A percentile compares a stretch with the other conserved stretches of the same genome.
These are phyloP conservation scores for Hemisphaericaspora nanyangensis DNA, from an alignment of 805 yeast genomes.

Conservation along the genomic window DNA sequence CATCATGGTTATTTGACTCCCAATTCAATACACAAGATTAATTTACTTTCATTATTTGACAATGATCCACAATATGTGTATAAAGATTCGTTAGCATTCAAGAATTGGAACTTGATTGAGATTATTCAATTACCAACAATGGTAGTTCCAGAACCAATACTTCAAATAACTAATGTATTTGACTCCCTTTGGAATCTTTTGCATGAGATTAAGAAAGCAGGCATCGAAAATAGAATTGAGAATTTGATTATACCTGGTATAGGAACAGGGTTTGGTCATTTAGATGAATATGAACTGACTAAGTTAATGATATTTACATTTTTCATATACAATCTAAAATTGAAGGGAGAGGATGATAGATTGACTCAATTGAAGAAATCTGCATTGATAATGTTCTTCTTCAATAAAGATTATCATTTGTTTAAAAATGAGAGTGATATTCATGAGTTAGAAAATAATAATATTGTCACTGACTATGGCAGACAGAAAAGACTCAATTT, in stretches of 20 bases:
- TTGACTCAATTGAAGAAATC: slow-evolving; percentile 13
- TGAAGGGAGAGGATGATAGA: slow-evolving; percentile 1
- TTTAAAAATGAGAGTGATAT: slow-evolving; percentile 12
- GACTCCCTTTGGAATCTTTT: slow-evolving; percentile 21
- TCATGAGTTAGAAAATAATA: slow-evolving; percentile 6
- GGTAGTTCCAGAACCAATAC: slow-evolving; percentile 19
- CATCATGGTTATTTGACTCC: slow-evolving; percentile 18
- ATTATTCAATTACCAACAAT: slow-evolving; percentile 19
- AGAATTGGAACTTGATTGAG: slow-evolving; percentile 9
- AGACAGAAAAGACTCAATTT: neutral
- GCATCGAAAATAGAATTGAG: neutral
- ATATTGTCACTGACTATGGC: slow-evolving; percentile 10
- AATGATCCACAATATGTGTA: slow-evolving; percentile 2
- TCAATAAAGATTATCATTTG: slow-evolving; percentile 14
- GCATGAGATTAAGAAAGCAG: neutral
- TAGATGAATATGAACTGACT: slow-evolving; percentile 14
- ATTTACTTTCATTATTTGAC: slow-evolving; percentile 8
- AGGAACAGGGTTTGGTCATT: slow-evolving; percentile 24
- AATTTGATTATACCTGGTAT: slow-evolving; percentile 23
- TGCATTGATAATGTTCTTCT: slow-evolving; percentile 15
- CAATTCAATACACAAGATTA: slow-evolving; percentile 11
- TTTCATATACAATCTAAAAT: slow-evolving; percentile 12
- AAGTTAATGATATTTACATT: slow-evolving; percentile 19
- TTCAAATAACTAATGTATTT: slow-evolving; percentile 11
- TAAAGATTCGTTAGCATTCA: slow-evolving; percentile 6